A percentile compares a stretch with the other conserved stretches of the same genome.
These are phyloP conservation scores for Arthrobotrys iridis DNA, from an alignment of 2,329 filamentous ascomycete genomes.

Conservation along the genomic window DNA sequence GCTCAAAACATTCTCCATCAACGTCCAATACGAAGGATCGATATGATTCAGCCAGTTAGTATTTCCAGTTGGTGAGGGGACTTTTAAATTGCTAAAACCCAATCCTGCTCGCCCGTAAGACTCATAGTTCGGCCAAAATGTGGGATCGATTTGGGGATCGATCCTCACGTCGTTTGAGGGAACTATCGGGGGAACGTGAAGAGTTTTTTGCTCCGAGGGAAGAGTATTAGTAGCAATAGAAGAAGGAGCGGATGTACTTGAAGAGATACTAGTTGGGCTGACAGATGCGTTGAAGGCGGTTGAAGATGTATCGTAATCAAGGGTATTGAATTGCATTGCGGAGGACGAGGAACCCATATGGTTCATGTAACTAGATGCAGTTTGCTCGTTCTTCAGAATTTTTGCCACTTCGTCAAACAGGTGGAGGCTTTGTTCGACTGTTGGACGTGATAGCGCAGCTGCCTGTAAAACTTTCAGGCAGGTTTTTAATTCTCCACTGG, in stretches of 20 bases:
- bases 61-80: conserved; percentile 32
- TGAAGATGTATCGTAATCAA: conserved; percentile 11
- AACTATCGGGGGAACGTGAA: conserved; percentile 36
- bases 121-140: conserved; percentile 50
- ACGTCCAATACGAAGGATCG: conserved; percentile 46
- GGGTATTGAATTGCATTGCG: conserved; percentile 10
- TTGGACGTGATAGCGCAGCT: conserved; percentile 48
- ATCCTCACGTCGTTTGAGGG: conserved; percentile 38
- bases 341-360: not conserved
- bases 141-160: conserved; percentile 31
- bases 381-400: conserved; percentile 37
- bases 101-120: conserved; percentile 32
- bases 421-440: conserved; percentile 52
- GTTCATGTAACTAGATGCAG: not conserved
- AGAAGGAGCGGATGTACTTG: conserved; percentile 3
- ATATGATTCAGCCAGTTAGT: conserved; percentile 42
- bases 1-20: conserved; percentile 45
- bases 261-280: conserved; percentile 8
- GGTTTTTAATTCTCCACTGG: conserved; percentile 54
- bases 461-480: conserved; percentile 56
- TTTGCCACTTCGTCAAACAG: conserved; percentile 57
- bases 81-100: conserved; percentile 41
- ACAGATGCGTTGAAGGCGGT: conserved; percentile 12
- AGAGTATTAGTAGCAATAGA: conserved; percentile 15
- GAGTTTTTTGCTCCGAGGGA: conserved; percentile 12